Percentiles rank a stretch among this genome's conserved stretches.
Evolutionary conservation across 805 yeast species (phyloP).

Genomic region (Saccharomycopsis sp.): DNA sequence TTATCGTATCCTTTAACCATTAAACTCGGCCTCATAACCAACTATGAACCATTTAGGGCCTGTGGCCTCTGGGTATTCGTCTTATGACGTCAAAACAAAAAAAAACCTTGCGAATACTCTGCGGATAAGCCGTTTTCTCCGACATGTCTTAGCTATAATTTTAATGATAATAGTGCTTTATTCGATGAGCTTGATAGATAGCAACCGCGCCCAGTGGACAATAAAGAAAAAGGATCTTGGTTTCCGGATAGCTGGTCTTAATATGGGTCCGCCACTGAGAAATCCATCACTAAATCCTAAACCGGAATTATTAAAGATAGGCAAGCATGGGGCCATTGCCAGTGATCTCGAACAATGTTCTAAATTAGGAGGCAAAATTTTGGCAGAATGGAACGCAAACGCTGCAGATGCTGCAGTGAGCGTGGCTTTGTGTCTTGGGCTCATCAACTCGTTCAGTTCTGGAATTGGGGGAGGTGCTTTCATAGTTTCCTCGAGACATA

Average conservation of each 20-base stretch:
- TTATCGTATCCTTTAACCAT: too few species aligned
- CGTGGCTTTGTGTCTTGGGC: constrained; percentile 82
- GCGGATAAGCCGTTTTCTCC: background rate
- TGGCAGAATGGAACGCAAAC: constrained; percentile 52
- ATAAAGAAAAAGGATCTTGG: background rate
- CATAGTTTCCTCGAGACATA: constrained; percentile 39
- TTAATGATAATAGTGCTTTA: background rate
- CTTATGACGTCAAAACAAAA: background rate
- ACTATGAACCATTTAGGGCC: background rate
- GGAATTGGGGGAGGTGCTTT: constrained; percentile 95
- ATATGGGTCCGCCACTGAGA: constrained; percentile 21
- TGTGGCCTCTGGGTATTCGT: background rate
- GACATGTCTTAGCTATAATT: background rate
- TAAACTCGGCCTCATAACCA: background rate
- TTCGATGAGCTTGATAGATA: background rate
- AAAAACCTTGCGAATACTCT: background rate
- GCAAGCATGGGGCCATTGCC: constrained; percentile 55
- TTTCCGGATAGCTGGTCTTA: constrained; percentile 6
- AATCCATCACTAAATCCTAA: constrained; percentile 36
- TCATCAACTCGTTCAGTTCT: constrained; percentile 72
- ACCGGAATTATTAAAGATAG: constrained; percentile 32
- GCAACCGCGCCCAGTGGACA: background rate
- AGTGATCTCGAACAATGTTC: constrained; percentile 63
- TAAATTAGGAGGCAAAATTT: constrained; percentile 49
- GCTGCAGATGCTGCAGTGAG: constrained; percentile 95